Evolutionary conservation across 495 filamentous ascomycete species (phyloP), one percentile per base, ranked within the genome.

Genomic region (Neurospora sp.): DNA sequence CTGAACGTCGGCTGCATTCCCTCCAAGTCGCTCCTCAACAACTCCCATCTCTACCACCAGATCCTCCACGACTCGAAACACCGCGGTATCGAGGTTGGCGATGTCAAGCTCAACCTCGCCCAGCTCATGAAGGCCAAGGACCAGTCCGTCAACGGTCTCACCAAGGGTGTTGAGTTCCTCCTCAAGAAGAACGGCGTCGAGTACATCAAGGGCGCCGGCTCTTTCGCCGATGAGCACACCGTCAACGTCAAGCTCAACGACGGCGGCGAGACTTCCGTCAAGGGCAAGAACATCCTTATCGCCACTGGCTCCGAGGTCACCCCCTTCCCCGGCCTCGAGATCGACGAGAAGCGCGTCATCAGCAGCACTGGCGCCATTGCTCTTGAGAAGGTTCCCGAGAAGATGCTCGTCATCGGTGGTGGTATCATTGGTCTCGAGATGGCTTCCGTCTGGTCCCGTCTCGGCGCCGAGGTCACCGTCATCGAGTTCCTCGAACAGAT

Each of bases 51-150:
- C 71, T 98, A 98, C 89, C 96, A 99, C 87, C 92, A 94, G 85
- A 92, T 98, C 79, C 90, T 95, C 60, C 96, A 99, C 86, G 96
- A 99, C 86, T 93, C 92, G 71, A 97, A 98, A 87, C 91, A 92
- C 83, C 94, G 96, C 81, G 96, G 96, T 82, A 99, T 99, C 83
- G 84, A 86, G 75, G 96, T 99, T 77, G 93, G 92, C 78, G 93
- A 96, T 85, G 95, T 98, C 79, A 96, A 96, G 83, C 92, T 99
- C 82, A 97, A 99, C 88, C 87, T 99, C 39, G 83, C 85, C 78
- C 91, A 96, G 81, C 93, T 99, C 91, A 96, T 99, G 94, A 95
- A 97, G 86, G 95, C 96, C 54, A 99, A 99, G 86, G 93, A 98
- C 60, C 89, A 88, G 41, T 96, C 96, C 70, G 96, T 99, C 75